These are phyloP conservation scores for Sisymbrium altissimum DNA, from an alignment of 345 rosid genomes.

Conservation along the genomic window DNA sequence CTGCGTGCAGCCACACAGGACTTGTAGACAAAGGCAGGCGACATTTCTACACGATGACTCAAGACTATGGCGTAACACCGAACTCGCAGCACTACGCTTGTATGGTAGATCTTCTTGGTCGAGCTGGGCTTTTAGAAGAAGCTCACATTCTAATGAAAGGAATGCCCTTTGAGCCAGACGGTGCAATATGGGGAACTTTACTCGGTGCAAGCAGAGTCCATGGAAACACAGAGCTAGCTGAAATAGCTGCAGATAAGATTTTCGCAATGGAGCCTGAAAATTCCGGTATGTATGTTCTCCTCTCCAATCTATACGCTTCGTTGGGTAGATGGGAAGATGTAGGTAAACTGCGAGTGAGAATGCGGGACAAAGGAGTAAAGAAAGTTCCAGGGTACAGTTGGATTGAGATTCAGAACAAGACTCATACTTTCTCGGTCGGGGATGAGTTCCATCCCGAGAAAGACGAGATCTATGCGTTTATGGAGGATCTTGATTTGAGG, in stretches of 20 bases:
- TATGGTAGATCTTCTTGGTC: slow-evolving; percentile 75
- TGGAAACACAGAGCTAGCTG: slow-evolving; percentile 57
- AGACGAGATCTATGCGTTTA: slow-evolving; percentile 49
- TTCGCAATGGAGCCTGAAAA: slow-evolving; percentile 68
- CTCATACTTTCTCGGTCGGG: slow-evolving; percentile 60
- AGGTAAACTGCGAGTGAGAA: slow-evolving; percentile 51
- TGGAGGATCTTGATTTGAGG: slow-evolving; percentile 58
- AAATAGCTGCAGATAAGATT: slow-evolving; percentile 57
- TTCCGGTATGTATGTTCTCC: slow-evolving; percentile 70
- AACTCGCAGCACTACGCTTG: slow-evolving; percentile 64
- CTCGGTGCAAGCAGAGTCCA: slow-evolving; percentile 76
- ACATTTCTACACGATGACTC: slow-evolving; percentile 52
- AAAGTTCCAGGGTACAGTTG: slow-evolving; percentile 60
- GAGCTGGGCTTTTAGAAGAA: slow-evolving; percentile 64
- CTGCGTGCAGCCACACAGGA: slow-evolving; percentile 74
- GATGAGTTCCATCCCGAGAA: slow-evolving; percentile 59
- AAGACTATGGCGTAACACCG: slow-evolving; percentile 48
- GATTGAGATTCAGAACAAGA: slow-evolving; percentile 63
- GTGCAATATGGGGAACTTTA: slow-evolving; percentile 76
- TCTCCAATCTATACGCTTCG: slow-evolving; percentile 66
- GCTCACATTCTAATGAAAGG: slow-evolving; percentile 49
- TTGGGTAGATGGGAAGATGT: slow-evolving; percentile 67
- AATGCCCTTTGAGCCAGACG: slow-evolving; percentile 71
- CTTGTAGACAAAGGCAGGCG: slow-evolving; percentile 52
- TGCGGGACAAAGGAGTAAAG: slow-evolving; percentile 63